Evolutionary conservation across 2,329 filamentous ascomycete genomes (phyloP).

Genomic region (Aspergillus flavus): DNA sequence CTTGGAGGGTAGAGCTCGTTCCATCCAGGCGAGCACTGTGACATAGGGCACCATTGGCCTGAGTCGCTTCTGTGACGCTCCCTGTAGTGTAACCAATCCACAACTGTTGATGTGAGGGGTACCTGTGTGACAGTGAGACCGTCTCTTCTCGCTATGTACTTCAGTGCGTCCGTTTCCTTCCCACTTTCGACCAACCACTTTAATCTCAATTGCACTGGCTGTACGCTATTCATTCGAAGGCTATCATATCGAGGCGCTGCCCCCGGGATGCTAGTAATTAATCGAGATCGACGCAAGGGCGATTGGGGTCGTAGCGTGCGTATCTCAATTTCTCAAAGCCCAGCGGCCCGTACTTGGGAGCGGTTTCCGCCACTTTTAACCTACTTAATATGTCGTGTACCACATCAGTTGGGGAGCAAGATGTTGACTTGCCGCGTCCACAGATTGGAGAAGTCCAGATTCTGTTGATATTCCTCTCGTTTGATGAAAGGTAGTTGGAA

Average conservation of each 20-base stretch:
- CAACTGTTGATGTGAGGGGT: not conserved
- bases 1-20: not conserved
- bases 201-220: not conserved
- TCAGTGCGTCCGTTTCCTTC: not conserved
- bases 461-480: not conserved
- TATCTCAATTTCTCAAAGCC: too few relatives aligned
- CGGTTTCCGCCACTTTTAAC: too few relatives aligned
- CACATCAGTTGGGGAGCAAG: too few relatives aligned
- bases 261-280: not conserved
- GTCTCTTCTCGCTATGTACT: not conserved
- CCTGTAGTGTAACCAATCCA: not conserved
- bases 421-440: not conserved
- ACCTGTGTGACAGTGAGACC: not conserved
- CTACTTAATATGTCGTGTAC: not conserved
- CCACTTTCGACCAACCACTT: not conserved
- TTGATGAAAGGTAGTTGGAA: not conserved
- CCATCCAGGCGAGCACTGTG: not conserved
- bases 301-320: too few relatives aligned
- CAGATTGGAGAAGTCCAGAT: not conserved
- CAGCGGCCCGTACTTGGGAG: too few relatives aligned
- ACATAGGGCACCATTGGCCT: not conserved
- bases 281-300: not conserved
- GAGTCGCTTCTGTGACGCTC: not conserved
- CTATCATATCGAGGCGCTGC: not conserved
- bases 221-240: not conserved